These are phyloP conservation scores for Rickenella mellea DNA, from an alignment of 768 basidiomycete genomes.

Conservation along the genomic window DNA sequence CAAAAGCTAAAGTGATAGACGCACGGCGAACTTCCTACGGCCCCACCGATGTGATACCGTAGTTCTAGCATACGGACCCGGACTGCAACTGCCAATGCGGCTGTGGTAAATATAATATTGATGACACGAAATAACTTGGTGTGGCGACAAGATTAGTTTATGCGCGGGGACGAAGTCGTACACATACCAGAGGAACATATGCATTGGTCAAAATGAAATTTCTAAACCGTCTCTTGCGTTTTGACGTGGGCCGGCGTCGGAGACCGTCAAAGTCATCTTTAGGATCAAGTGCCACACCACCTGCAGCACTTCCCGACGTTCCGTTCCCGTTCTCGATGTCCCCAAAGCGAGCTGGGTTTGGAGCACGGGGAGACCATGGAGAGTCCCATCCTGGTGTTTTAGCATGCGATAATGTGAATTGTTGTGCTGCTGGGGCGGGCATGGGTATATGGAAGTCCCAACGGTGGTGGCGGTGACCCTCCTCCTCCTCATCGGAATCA, in stretches of 20 bases:
- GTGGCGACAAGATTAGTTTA: neutral
- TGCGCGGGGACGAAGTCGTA: neutral
- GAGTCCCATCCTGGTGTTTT: constrained; percentile 59
- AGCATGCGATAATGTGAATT: constrained; percentile 46
- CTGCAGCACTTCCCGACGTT: neutral
- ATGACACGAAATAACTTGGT: constrained; percentile 71
- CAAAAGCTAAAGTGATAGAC: constrained; percentile 16
- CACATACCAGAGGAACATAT: constrained; percentile 69
- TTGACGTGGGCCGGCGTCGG: constrained; percentile 2
- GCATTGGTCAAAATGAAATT: constrained; percentile 64
- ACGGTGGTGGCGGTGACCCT: constrained; percentile 8
- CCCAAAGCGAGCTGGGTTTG: neutral
- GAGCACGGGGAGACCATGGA: constrained; percentile 45
- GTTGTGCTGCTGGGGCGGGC: constrained; percentile 19
- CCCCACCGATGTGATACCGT: constrained; percentile 44
- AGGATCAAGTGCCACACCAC: neutral
- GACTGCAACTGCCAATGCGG: constrained; percentile 73
- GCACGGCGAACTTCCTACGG: constrained; percentile 76
- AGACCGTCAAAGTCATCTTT: no score
- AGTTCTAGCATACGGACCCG: constrained; percentile 56
- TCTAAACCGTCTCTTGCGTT: constrained; percentile 29
- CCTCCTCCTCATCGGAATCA: neutral
- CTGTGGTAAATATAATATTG: constrained; percentile 75
- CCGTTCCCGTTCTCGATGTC: neutral
- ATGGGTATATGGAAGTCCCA: constrained; percentile 19